phyloP scores from a whole-genome alignment of 495 filamentous ascomycete genomes.

The Penicillium manginii region DNA sequence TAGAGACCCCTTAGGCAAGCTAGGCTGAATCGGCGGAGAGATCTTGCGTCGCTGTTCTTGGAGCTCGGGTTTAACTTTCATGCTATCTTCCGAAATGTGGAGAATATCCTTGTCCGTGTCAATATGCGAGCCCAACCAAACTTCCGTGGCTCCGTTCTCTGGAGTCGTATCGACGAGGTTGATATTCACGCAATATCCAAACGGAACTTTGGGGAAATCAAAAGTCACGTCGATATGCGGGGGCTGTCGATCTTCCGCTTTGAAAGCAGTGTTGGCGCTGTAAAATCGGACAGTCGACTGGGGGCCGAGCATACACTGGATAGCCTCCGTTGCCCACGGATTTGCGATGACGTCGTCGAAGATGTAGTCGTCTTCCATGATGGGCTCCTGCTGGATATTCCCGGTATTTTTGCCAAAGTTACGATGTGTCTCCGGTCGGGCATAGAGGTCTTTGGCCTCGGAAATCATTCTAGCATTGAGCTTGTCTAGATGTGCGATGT shows the following conservation, averaged over 20 bases:
- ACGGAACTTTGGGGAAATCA: conserved; percentile 43
- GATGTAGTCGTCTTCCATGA: conserved; percentile 42
- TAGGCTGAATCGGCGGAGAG: conserved; percentile 40
- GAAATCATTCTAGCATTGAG: conserved; percentile 56
- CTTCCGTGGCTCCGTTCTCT: conserved; percentile 46
- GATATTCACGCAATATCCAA: conserved; percentile 27
- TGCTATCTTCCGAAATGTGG: conserved; percentile 18
- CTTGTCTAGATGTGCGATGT: conserved; percentile 45
- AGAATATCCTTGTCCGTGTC: conserved; percentile 32
- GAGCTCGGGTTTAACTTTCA: conserved; percentile 28
- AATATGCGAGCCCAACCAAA: conserved; percentile 47
- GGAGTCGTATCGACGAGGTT: conserved; percentile 31
- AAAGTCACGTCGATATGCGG: conserved; percentile 61
- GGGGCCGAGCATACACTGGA: conserved; percentile 53
- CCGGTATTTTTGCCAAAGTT: conserved; percentile 57
- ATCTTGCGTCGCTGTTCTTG: conserved; percentile 34
- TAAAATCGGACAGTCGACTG: conserved; percentile 52
- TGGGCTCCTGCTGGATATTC: conserved; percentile 60
- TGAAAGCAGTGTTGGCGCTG: conserved; percentile 57
- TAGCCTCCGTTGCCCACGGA: conserved; percentile 52
- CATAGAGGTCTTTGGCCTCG: conserved; percentile 50
- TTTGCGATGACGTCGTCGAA: conserved; percentile 49
- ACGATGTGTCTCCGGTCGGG: conserved; percentile 40
- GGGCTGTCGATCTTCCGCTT: conserved; percentile 46
- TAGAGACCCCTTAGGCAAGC: conserved; percentile 41